These are phyloP conservation scores for Ogataea nitratoaversa DNA, from an alignment of 805 yeast genomes.

Conservation along the genomic window DNA sequence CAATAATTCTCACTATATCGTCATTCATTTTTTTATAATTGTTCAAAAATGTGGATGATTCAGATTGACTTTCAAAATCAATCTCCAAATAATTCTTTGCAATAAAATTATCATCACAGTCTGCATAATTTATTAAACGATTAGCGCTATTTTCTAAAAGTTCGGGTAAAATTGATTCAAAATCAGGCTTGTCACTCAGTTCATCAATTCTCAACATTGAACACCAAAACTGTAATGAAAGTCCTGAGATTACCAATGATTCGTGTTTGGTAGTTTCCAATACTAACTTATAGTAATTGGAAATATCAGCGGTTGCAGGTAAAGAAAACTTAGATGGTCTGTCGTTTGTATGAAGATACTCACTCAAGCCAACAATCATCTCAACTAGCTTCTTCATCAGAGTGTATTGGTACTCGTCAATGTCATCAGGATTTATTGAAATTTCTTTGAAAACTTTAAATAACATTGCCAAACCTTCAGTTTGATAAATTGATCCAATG, in stretches of 20 bases:
- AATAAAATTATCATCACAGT: constrained; percentile 58
- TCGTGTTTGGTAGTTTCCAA: constrained; percentile 78
- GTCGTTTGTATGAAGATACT: constrained; percentile 46
- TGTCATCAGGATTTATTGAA: constrained; percentile 60
- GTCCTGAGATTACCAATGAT: constrained; percentile 83
- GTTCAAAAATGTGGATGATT: constrained; percentile 66
- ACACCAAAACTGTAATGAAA: constrained; percentile 93
- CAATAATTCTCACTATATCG: constrained; percentile 82
- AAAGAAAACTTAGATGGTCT: constrained; percentile 26
- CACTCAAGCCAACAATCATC: constrained; percentile 83
- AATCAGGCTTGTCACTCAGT: constrained; percentile 52
- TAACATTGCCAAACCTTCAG: constrained; percentile 70
- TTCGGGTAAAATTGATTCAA: constrained; percentile 55
- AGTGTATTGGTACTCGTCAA: constrained; percentile 71
- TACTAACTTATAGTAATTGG: constrained; percentile 67
- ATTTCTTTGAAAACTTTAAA: constrained; percentile 58
- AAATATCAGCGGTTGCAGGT: constrained; percentile 56
- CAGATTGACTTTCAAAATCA: constrained; percentile 87
- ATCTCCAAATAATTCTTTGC: constrained; percentile 67
- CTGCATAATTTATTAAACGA: constrained; percentile 69
- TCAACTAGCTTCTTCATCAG: constrained; percentile 87
- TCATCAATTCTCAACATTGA: constrained; percentile 80
- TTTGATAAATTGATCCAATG: constrained; percentile 71
- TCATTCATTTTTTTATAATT: constrained; percentile 82
- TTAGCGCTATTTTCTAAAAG: constrained; percentile 74